Base-by-base conservation (phyloP, 257 asterid genomes). In the Solanum gandarillasii region DNA sequence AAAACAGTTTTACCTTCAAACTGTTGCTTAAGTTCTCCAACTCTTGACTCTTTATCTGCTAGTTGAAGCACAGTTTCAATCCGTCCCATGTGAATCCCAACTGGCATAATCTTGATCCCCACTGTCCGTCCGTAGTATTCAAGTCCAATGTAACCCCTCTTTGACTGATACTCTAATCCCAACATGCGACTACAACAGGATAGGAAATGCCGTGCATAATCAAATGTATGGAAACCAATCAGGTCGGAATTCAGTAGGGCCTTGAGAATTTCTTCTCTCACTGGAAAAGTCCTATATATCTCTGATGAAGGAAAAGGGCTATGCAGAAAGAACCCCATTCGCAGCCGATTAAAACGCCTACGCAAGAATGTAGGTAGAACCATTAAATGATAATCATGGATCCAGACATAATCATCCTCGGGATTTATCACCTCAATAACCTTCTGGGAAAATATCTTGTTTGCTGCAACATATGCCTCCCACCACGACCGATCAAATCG, bases 391-490 rank as follows among this genome's bases (percentile, higher is more conserved):
- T 92, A 92, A 87, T 92, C 94, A 83, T 92, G 92, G 73, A 92
- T 90, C 94, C 94, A 92, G 36, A 92, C 92, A 73, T 89, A 92
- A 70, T 92, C 94, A 48, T 92, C 94, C 58, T 92, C 94, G 5
- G 94, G 94, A 88, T 92, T 92, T 83, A 92, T 92, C 87, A 92
- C 94, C 90, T 92, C 94, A 72, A 90, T 92, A 70, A 92, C 94
- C 87, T 90, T 92, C 62, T 92, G 92, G 1, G 94, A 91, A 86
- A 92, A 92, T 84, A 92, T 92, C 86, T 89, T 91, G 75, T 92
- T 92, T 76, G 93, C 94, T 7, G 91, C 91, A n/a, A 92, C 94
- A 85, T 92, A 92, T 10, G 93, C 92, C 83, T 92, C 93, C 94
- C 94, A 92, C 92, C 88, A 90, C 6, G 93, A 90, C 60, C 93